Base-by-base conservation (phyloP, 2,329 filamentous ascomycete species). In the Penicillium sp. region DNA sequence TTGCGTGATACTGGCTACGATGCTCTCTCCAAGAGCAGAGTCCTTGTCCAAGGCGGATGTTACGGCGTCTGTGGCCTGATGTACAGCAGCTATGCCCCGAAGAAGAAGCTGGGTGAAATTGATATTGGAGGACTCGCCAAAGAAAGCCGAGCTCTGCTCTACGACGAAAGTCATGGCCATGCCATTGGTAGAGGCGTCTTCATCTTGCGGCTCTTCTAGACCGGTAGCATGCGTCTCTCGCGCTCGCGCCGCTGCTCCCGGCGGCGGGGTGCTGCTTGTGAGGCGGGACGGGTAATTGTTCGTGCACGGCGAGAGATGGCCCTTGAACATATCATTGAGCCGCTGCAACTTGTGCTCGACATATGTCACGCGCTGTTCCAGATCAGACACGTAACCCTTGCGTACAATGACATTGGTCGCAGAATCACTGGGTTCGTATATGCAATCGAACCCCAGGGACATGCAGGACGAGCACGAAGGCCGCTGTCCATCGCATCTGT, bases 391-490 rank as follows among this genome's bases (percentile, higher is more conserved):
- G 48, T 66, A 60, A 60, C 75, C 72, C 59, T 75, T 76, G 39
- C 69, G 68, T 2, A 74, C 68, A 33, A 76, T 73, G 0, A 71
- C 60, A 58, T 75, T 76, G 0, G 68, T 64, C 2, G 66, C 62
- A 13, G 69, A 68, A 7, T 62, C 60, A 3, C 70, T 63, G 7
- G 72, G 64, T 5, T 68, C 66, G 60, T 79, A 79, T 26, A 69
- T 59, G 56, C 77, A 79, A 8, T 77, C 74, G 47, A 75, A 75
- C 6, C 69, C 72, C 24, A 77, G 63, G 27, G 74, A 69, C 13
- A 52, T 57, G 49, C 76, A 79, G 20, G 69, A 63, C n/a, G 70
- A 71, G 53, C 76, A 79, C 36, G 68, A 69, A 10, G 77, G 77
- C 17, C 72, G 67, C 9, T 55, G 56, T 9, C 76, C 75, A 63